phyloP scores from a whole-genome alignment of 805 yeast genomes.

The Yamadazyma sp. region DNA sequence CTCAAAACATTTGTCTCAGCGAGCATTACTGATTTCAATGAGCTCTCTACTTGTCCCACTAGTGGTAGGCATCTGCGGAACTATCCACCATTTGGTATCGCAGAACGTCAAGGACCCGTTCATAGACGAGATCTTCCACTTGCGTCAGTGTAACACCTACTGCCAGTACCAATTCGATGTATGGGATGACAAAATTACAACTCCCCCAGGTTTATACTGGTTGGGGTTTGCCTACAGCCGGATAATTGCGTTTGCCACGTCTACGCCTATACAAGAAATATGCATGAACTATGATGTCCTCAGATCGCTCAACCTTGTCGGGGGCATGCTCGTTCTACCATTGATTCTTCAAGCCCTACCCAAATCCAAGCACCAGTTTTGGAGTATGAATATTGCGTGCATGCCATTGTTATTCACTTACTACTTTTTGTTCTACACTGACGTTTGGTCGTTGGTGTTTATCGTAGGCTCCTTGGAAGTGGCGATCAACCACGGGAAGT shows the following conservation, averaged over 20 bases:
- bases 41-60: no score
- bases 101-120: slow-evolving; percentile 29
- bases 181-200: slow-evolving; percentile 91
- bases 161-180: slow-evolving; percentile 56
- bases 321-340: slow-evolving; percentile 59
- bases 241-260: slow-evolving; percentile 22
- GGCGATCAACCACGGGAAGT: slow-evolving; percentile 13
- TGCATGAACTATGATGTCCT: slow-evolving; percentile 23
- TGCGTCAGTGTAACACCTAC: slow-evolving; percentile 72
- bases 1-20: no score
- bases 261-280: slow-evolving; percentile 4
- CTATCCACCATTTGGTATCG: slow-evolving; percentile 20
- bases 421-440: slow-evolving; percentile 83
- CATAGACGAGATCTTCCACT: slow-evolving; percentile 84
- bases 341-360: slow-evolving; percentile 28
- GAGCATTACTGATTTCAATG: no score
- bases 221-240: slow-evolving; percentile 42
- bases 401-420: slow-evolving; percentile 76
- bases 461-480: slow-evolving; percentile 50
- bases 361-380: slow-evolving; percentile 19
- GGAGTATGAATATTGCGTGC: slow-evolving; percentile 33
- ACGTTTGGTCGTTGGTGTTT: slow-evolving; percentile 83
- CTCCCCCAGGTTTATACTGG: slow-evolving; percentile 89
- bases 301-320: slow-evolving; percentile 59
- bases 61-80: no score